A percentile compares a stretch with the other conserved stretches of the same genome.
Evolutionary conservation across 2,329 filamentous ascomycete species (phyloP).

Genomic region (Penicillium paneum): DNA sequence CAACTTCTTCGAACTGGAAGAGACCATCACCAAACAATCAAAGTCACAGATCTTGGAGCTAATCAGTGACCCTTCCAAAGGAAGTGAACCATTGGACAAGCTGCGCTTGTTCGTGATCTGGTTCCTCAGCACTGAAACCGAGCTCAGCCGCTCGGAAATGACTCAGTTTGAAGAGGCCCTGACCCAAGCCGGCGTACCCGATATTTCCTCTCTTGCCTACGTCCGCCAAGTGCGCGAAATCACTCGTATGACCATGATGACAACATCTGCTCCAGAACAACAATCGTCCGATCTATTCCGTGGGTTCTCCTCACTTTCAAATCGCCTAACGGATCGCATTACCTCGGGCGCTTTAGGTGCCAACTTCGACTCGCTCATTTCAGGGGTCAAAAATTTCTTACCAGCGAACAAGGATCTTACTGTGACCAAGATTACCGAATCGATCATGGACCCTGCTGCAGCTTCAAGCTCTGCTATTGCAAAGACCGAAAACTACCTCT

Average conservation of each 20-base stretch:
- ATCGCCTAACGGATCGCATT: constrained; percentile 86
- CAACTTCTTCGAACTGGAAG: constrained; percentile 93
- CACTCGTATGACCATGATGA: constrained; percentile 97
- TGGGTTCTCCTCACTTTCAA: constrained; percentile 87
- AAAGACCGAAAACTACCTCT: constrained; percentile 94
- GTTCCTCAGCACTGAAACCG: constrained; percentile 90
- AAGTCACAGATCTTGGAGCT: constrained; percentile 86
- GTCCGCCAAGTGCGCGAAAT: constrained; percentile 88
- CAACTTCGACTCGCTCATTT: constrained; percentile 92
- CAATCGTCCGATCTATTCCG: constrained; percentile 73
- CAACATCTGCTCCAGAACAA: constrained; percentile 68
- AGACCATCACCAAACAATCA: constrained; percentile 85
- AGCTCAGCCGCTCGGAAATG: constrained; percentile 78
- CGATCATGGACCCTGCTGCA: constrained; percentile 90
- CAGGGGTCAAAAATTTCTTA: constrained; percentile 97
- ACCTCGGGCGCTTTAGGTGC: constrained; percentile 82
- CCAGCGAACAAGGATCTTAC: constrained; percentile 93
- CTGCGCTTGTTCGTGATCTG: constrained; percentile 93
- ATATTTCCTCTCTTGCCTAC: constrained; percentile 76
- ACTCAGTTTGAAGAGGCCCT: constrained; percentile 82
- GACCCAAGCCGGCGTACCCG: constrained; percentile 65
- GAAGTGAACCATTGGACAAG: constrained; percentile 81
- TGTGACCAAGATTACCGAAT: constrained; percentile 96
- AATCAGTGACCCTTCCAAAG: constrained; percentile 76
- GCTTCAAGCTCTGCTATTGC: constrained; percentile 89